A percentile compares a stretch with the other conserved stretches of the same genome.
These are phyloP conservation scores for Chlamydomonas sp. DNA, from an alignment of 139 green algal species.

Conservation along the genomic window DNA sequence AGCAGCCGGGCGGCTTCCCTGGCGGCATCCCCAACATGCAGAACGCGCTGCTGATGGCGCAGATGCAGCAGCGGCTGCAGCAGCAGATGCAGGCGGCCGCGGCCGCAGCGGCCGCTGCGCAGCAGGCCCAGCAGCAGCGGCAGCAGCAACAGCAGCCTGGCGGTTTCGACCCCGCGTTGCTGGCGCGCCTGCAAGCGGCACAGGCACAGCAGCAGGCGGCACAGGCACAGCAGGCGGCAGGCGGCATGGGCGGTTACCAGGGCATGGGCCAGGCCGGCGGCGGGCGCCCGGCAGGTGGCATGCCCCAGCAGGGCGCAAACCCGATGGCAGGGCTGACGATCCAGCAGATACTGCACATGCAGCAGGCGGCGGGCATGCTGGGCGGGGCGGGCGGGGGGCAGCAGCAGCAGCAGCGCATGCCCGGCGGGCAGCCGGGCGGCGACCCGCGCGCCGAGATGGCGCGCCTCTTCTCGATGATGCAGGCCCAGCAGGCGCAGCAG, in stretches of 20 bases:
- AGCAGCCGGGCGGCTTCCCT: too few species aligned
- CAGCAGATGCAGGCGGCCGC: too few species aligned
- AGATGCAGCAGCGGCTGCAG: neutral
- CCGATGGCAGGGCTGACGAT: neutral
- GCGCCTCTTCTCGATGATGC: constrained; percentile 13
- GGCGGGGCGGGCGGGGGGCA: too few species aligned
- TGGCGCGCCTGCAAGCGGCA: neutral
- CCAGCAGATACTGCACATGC: neutral
- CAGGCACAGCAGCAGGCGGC: neutral
- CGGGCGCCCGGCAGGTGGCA: too few species aligned
- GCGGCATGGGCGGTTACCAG: neutral
- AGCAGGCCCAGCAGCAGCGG: too few species aligned
- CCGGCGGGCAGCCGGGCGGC: neutral
- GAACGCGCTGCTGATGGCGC: neutral
- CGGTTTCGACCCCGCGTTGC: neutral
- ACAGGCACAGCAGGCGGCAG: neutral
- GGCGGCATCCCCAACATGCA: too few species aligned
- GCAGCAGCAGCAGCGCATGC: too few species aligned
- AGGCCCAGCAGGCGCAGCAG: too few species aligned
- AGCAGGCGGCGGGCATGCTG: neutral
- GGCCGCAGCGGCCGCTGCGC: too few species aligned
- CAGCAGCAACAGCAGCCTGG: neutral
- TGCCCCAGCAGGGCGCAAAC: neutral
- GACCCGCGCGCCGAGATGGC: neutral
- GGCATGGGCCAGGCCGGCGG: too few species aligned